Conservation (phyloP, 305 asterid genomes). For the Solanum hybrid region DNA sequence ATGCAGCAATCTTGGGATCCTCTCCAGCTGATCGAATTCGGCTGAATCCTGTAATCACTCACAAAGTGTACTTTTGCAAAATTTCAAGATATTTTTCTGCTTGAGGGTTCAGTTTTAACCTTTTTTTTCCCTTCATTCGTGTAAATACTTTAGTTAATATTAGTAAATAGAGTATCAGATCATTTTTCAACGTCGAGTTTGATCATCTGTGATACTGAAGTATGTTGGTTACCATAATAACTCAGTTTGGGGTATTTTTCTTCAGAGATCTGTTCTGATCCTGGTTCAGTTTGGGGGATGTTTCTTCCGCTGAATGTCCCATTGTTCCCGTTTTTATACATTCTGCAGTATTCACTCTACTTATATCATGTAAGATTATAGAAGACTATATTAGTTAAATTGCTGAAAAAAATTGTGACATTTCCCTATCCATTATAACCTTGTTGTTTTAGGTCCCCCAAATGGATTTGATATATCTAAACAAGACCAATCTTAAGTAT, state of each 20-base stretch:
- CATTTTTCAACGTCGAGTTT: background rate
- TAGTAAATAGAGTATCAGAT: background rate
- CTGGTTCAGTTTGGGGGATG: background rate
- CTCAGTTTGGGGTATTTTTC: background rate
- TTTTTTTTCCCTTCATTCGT: background rate
- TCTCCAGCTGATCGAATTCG: constrained; percentile 52
- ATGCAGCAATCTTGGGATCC: constrained; percentile 82
- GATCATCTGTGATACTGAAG: background rate
- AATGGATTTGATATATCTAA: background rate
- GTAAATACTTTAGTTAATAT: background rate
- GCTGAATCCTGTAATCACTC: constrained; percentile 63
- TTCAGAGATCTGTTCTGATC: background rate
- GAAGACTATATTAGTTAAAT: background rate
- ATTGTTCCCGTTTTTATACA: background rate
- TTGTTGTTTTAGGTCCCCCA: background rate
- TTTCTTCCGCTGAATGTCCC: background rate
- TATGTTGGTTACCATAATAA: background rate
- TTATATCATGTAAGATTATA: background rate
- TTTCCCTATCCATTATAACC: background rate
- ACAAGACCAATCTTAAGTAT: background rate
- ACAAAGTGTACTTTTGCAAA: background rate
- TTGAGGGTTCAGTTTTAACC: background rate
- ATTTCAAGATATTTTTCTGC: background rate
- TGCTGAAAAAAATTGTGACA: background rate
- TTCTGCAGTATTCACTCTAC: background rate